phyloP scores from a whole-genome alignment of 257 asterid genomes.

The Coffea canephora region DNA sequence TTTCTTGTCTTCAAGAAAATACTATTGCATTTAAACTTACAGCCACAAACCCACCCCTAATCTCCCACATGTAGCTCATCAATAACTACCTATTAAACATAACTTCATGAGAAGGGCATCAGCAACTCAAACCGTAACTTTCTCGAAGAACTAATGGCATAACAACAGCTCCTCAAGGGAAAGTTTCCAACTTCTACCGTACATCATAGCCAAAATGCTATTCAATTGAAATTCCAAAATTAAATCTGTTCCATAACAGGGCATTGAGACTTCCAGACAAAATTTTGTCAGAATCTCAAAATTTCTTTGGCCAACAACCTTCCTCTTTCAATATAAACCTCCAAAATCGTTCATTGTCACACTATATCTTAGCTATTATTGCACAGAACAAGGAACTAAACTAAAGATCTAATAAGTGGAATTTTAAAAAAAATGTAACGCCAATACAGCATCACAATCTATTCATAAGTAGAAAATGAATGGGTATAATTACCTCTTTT shows the following conservation, averaged over 20 bases:
- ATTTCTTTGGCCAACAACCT: neutral
- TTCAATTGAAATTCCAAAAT: neutral
- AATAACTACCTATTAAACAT: too few relatives aligned
- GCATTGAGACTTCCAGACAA: neutral
- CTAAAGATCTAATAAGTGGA: neutral
- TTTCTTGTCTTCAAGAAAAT: neutral
- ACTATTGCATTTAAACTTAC: neutral
- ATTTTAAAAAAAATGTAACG: neutral
- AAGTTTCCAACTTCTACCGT: neutral
- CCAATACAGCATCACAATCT: neutral
- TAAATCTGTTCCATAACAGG: neutral
- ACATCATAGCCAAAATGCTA: neutral
- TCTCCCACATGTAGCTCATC: neutral
- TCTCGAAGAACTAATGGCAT: neutral
- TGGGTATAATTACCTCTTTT: constrained; percentile 53
- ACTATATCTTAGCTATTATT: neutral
- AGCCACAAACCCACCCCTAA: neutral
- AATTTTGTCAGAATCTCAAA: neutral
- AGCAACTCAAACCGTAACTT: neutral
- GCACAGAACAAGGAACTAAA: neutral
- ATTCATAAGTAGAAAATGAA: neutral
- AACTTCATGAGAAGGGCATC: neutral
- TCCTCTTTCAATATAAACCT: neutral
- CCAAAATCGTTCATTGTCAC: neutral
- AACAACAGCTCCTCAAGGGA: neutral